Conservation (phyloP, 2,329 filamentous ascomycete species). For the Lachnellula cervina region DNA sequence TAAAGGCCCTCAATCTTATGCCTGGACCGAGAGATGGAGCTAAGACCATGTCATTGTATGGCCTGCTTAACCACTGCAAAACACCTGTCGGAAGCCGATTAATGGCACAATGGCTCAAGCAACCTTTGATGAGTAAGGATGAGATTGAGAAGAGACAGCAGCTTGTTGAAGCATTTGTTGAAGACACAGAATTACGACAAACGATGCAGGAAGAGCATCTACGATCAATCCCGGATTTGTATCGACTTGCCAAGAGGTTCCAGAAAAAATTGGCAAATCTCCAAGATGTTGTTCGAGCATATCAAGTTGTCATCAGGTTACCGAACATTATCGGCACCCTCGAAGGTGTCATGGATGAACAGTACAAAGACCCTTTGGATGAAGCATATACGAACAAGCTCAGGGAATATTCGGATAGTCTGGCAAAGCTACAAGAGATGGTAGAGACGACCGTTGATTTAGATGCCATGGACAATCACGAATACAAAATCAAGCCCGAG, state of each 20-base stretch:
- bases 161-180: slow-evolving; percentile 90
- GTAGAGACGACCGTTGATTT: slow-evolving; percentile 97
- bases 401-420: slow-evolving; percentile 67
- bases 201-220: slow-evolving; percentile 97
- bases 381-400: slow-evolving; percentile 82
- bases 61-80: slow-evolving; percentile 94
- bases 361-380: slow-evolving; percentile 83
- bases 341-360: slow-evolving; percentile 91
- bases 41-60: slow-evolving; percentile 97
- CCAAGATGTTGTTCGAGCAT: slow-evolving; percentile 92
- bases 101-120: slow-evolving; percentile 94
- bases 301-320: slow-evolving; percentile 88
- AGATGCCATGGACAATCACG: slow-evolving; percentile 90
- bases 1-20: slow-evolving; percentile 95
- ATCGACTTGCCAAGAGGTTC: slow-evolving; percentile 89
- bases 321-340: slow-evolving; percentile 86
- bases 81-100: slow-evolving; percentile 88
- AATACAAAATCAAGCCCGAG: slow-evolving; percentile 98
- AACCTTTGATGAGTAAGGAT: slow-evolving; percentile 84
- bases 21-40: slow-evolving; percentile 88
- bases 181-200: slow-evolving; percentile 87
- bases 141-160: slow-evolving; percentile 92
- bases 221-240: slow-evolving; percentile 87
- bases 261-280: slow-evolving; percentile 86
- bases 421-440: slow-evolving; percentile 91